Percentiles rank a stretch among this genome's conserved stretches.
Conservation (phyloP, 768 basidiomycete genomes). For the Boletus reticuloceps region DNA sequence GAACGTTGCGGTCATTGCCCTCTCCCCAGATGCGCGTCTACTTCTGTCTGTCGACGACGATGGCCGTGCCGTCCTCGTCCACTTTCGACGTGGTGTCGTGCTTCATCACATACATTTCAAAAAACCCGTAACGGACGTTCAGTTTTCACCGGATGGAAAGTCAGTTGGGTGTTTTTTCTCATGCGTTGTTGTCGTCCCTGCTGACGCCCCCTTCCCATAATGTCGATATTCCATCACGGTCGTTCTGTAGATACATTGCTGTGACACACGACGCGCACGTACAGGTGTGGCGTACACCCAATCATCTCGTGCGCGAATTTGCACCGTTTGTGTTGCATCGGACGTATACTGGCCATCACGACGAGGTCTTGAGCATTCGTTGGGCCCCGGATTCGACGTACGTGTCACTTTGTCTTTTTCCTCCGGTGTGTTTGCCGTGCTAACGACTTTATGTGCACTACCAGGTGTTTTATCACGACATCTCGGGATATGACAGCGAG, state of each 20-base stretch:
- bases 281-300: constrained; percentile 96
- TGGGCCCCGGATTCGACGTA: constrained; percentile 93
- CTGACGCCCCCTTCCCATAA: not conserved
- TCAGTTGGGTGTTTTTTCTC: not conserved
- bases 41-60: constrained; percentile 94
- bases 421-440: not conserved
- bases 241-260: constrained; percentile 72
- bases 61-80: constrained; percentile 92
- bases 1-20: constrained; percentile 84
- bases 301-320: constrained; percentile 92
- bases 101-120: constrained; percentile 96
- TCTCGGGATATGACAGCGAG: constrained; percentile 96
- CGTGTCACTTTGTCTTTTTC: constrained; percentile 29
- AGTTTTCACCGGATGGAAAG: constrained; percentile 95
- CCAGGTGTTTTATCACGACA: constrained; percentile 89
- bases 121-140: constrained; percentile 75
- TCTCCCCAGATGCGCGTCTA: constrained; percentile 87
- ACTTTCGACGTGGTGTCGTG: constrained; percentile 80
- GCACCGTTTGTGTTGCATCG: constrained; percentile 92
- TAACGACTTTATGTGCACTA: not conserved
- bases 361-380: constrained; percentile 81
- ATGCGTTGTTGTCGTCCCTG: not conserved
- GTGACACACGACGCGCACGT: constrained; percentile 90
- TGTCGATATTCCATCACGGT: not conserved
- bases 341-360: constrained; percentile 95